Evolutionary conservation across 1,284 basidiomycete genomes (phyloP).

Genomic region (Bothia castanella): DNA sequence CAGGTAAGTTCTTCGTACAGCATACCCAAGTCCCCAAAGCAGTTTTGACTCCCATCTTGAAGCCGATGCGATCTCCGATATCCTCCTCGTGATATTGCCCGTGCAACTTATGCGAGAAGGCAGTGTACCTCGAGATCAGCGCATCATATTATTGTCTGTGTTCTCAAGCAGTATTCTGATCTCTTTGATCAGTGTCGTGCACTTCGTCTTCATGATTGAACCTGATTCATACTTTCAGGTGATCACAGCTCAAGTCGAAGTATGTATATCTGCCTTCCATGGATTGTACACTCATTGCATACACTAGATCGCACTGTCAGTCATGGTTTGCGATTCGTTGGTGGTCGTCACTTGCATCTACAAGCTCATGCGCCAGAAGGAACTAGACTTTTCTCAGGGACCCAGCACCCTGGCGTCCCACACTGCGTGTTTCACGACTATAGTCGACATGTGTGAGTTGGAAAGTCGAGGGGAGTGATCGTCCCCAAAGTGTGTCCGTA

Average conservation of each 20-base stretch:
- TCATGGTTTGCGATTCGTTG: conserved; percentile 11
- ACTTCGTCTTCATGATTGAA: background rate
- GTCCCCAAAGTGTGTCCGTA: background rate
- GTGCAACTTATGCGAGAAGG: conserved; percentile 10
- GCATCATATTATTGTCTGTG: conserved; percentile 8
- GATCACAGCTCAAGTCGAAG: background rate
- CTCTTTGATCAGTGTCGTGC: conserved; percentile 11
- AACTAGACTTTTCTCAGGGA: conserved; percentile 1
- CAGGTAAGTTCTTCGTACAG: conserved; percentile 8
- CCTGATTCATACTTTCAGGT: background rate
- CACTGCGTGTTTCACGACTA: conserved; percentile 9
- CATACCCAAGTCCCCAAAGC: background rate
- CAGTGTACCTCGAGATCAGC: conserved; percentile 8
- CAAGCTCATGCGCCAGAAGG: background rate
- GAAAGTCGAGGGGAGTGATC: background rate
- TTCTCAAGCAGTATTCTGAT: conserved; percentile 13
- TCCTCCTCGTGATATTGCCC: conserved; percentile 8
- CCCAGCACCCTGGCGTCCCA: background rate
- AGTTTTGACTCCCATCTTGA: background rate
- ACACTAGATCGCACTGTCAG: conserved; percentile 8
- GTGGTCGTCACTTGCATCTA: conserved; percentile 16
- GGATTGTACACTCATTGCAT: background rate
- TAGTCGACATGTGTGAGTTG: background rate
- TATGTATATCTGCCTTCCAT: background rate
- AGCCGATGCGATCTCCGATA: conserved; percentile 12